Base-by-base conservation (phyloP, 371 early-diverging fungal genomes). In the Syncephalastrum sp. region DNA sequence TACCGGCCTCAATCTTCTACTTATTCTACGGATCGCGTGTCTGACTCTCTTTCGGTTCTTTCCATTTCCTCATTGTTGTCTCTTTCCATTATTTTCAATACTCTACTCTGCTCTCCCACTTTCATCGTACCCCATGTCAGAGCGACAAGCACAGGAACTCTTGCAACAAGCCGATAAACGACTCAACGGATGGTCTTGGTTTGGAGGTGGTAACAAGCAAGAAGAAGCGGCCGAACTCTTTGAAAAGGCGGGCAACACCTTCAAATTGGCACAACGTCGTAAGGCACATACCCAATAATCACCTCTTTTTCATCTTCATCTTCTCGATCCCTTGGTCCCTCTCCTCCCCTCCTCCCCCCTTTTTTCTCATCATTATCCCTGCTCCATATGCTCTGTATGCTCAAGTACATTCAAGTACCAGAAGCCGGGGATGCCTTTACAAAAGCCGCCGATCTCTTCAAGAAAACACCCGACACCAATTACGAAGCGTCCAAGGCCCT, bases 181-280 rank as follows among this genome's bases (percentile, higher is more conserved):
- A 59, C 82, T 87, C 33, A 79, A 81, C 27, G 77, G 83, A 33
- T 87, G 83, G 65, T 82, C 91, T 14, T 93, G 90, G 92, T 94
- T 95, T 71, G 84, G 90, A 42, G 84, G 90, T 45, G 64, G 63
- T 17, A 88, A 88, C 61, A 95, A 95, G 65, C 84, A 86, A 49
- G 96, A 95, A 48, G 96, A 96, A 64, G 96, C 97, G 7, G 89
- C 91, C 43, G 97, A 96, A 47, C 82, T 95, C 53, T 97, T 87
- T 68, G 84, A 82, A 63, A 85, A 89, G 59, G 97, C 97, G 8
- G 94, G 83, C 49, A 96, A 95, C 74, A 79, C 85, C 16, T 96
- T 91, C 82, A 95, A 95, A 75, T 72, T 95, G 42, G 85, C 86
- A 55, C 93, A 96, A 75, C 79, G 85, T 72, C 92, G 93, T 92